Base-by-base conservation (phyloP, 306 rosid species). In the Glycine tomentella region DNA sequence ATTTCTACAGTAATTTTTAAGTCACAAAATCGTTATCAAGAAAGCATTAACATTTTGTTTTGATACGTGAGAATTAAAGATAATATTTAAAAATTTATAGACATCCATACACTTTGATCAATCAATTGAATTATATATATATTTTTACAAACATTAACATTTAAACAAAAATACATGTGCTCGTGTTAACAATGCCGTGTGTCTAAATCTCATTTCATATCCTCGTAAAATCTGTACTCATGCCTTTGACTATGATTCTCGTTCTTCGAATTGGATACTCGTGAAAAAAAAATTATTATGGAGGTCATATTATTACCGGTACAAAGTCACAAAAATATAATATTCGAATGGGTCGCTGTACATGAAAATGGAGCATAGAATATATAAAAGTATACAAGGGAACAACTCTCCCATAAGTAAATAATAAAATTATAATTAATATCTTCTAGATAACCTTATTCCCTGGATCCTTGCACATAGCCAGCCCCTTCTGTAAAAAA, bases 321-420 rank as follows among this genome's bases (percentile, higher is more conserved):
- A 12, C 16, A 63, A 13, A 12, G 42, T 33, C 46, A 4, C 3
- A 42, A 20, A 20, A 20, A 20, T 20, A 20, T 20, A 20, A 20
- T 20, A 20, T 20, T 62, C 11, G 62, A 14, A 14, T 0, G 42
- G 42, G 42, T 38, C 42, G 59, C 7, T 62, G 48, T 33, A 20
- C 52, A 64, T 25, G 53, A 51, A 64, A 77, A 31, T 49, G 63
- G 45, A 20, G 46, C 36, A 76, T 2, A 15, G 51, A 76, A 48
- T 13, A 48, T 5, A 13, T 59, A 20, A 40, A 58, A 45, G 58
- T 2, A 13, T 11, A 4, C 1, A 58, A 61, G 45, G 25, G 46
- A 46, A 75, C 58, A 14, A 75, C 61, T 59, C 71, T 20, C 3
- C 46, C 8, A 5, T 42, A 42, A 42, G 5, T 42, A 14, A 61